These are phyloP conservation scores for Diaporthe humulicola DNA, from an alignment of 2,329 filamentous ascomycete genomes.

Conservation along the genomic window DNA sequence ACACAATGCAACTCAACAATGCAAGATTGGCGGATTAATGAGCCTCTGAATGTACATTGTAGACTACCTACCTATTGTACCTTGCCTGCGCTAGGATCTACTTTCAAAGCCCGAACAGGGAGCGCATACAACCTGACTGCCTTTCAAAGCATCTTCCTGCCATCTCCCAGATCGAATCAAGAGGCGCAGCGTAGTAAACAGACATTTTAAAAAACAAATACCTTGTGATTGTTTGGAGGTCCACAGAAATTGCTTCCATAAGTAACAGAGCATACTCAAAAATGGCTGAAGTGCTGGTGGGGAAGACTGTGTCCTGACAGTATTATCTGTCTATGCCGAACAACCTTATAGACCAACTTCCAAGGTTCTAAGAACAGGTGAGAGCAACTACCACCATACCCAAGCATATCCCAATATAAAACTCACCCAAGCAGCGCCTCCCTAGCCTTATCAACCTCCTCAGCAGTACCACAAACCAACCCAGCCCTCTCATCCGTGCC, in stretches of 20 bases:
- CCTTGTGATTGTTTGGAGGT: neutral
- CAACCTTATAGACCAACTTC: neutral
- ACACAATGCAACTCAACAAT: neutral
- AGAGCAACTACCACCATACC: neutral
- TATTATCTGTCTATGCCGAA: neutral
- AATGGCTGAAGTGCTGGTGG: neutral
- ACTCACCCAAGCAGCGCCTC: conserved; percentile 40
- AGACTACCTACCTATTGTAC: neutral
- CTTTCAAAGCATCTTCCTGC: no score
- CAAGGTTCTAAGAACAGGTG: neutral
- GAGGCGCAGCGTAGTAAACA: neutral
- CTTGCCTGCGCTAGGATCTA: no score
- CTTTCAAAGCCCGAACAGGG: neutral
- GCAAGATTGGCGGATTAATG: neutral
- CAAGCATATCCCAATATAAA: neutral
- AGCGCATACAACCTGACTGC: neutral
- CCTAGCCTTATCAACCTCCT: conserved; percentile 59
- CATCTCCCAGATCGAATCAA: neutral
- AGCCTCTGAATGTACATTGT: no score
- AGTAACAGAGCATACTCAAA: neutral
- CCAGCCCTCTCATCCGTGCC: conserved; percentile 64
- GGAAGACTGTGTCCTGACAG: no score
- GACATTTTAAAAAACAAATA: neutral
- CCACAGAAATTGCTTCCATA: no score
- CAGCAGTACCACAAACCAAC: conserved; percentile 62